A percentile compares a stretch with the other conserved stretches of the same genome.
Conservation (phyloP, 257 asterid genomes). For the Gynochthodes officinalis region DNA sequence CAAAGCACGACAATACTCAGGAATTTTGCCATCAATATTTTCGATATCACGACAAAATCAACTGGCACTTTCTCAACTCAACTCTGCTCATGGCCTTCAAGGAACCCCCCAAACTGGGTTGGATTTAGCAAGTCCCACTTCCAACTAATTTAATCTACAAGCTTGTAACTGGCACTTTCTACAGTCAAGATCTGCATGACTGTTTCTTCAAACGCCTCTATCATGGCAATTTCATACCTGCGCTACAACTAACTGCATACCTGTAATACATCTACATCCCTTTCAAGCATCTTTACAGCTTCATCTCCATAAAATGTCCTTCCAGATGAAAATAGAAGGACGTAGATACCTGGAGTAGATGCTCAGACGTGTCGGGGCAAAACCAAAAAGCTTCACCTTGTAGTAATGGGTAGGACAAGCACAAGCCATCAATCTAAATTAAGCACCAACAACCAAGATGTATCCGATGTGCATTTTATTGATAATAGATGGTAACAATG, state of each 20-base stretch:
- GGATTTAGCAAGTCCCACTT: not conserved
- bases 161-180: not conserved
- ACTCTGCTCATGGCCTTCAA: not conserved
- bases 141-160: not conserved
- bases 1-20: not conserved
- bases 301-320: not conserved
- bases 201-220: not conserved
- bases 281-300: not conserved
- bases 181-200: not conserved
- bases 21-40: slow-evolving; percentile 1
- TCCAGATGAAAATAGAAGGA: not conserved
- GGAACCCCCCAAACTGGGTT: not conserved
- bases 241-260: too few relatives aligned
- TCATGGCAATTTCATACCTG: not conserved
- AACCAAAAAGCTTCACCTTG: not conserved
- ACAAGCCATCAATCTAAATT: not conserved
- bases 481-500: not conserved
- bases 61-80: too few relatives aligned
- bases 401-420: not conserved
- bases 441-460: not conserved
- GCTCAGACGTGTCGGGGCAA: not conserved
- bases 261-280: too few relatives aligned
- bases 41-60: not conserved
- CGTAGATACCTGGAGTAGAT: not conserved
- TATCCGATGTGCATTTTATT: not conserved